Evolutionary conservation across 2,329 filamentous ascomycete genomes (phyloP), one percentile per base, ranked within the genome.

Genomic region (Penicillium vulpinum): DNA sequence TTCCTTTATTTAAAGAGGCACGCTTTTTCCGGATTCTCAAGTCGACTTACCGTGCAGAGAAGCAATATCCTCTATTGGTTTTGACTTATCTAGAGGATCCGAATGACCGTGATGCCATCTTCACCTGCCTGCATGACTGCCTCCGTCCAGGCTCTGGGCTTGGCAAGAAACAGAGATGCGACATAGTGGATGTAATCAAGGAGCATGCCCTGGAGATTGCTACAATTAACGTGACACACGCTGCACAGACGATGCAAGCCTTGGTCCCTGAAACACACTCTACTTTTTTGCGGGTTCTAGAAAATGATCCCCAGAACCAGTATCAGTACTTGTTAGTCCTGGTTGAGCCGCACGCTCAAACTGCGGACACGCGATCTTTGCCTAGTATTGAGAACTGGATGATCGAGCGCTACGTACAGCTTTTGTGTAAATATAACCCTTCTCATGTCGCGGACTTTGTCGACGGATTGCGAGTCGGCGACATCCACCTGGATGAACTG

Each of bases 1-100:
- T 97, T 58, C 87, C 90, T 0, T 77, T 90, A 0, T 90, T 97
- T 66, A 85, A 87, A 63, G 80, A 87, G 60, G 93, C 94, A 2
- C 85, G 86, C 0, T 99, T 97, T 72, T 95, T 90, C 72, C 87
- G 94, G 47, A 93, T 99, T 28, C 76, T 99, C 52, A 99, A 99
- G 76, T 88, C 90, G 15, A 88, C 91, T 10, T 96, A 95, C 73
- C 88, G 87, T 64, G 80, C 83, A 5, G 91, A 96, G 63, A 88
- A 86, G 65, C 87, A 93, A 68, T 96, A 90, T 66, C 85, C 87
- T 1, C 87, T 89, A 65, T 84, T 97, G 28, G 76, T 97, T 6
- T 81, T 89, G 65, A 87, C 87, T 0, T 96, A 92, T 69, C 90
- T 99, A 59, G 89, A 96, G 59, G 94, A 99, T 66, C 82, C 83